Conservation (phyloP, 192 early-diverging fungal species). For the Chytriomyces sp. region DNA sequence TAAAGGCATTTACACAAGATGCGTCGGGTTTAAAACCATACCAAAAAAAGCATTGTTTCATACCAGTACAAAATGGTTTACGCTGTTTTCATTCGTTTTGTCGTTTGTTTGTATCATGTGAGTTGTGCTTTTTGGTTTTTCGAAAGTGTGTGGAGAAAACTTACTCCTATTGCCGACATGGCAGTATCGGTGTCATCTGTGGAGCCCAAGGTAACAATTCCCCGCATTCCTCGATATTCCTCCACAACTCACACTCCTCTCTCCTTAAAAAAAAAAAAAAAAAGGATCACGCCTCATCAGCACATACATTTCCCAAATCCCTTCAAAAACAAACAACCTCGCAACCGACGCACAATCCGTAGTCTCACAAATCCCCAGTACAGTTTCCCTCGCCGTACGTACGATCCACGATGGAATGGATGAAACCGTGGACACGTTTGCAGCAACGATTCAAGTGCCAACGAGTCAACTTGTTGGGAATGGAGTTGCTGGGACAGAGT, state of each 20-base stretch:
- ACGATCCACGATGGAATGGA: not conserved
- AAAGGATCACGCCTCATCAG: not conserved
- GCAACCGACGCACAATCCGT: not conserved
- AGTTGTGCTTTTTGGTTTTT: not conserved
- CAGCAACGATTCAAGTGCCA: not conserved
- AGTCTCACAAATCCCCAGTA: not conserved
- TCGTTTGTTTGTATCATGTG: not conserved
- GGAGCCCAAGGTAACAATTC: not conserved
- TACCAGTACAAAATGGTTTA: slow-evolving; percentile 3
- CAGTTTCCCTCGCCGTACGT: not conserved
- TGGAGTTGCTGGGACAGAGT: not conserved
- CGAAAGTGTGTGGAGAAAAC: not conserved
- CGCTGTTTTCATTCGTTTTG: not conserved
- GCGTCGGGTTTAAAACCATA: not conserved
- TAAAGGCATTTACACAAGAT: not conserved
- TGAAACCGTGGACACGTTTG: not conserved
- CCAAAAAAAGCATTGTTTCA: not conserved
- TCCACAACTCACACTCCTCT: not conserved
- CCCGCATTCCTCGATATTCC: not conserved
- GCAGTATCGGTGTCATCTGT: not conserved
- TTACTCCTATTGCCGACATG: not conserved
- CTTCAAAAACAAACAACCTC: not conserved
- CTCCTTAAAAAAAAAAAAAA: not conserved
- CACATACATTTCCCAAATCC: not conserved
- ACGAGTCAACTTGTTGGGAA: not conserved